Base-by-base conservation (phyloP, 768 basidiomycete species). In the Leccinum subtestaceum region DNA sequence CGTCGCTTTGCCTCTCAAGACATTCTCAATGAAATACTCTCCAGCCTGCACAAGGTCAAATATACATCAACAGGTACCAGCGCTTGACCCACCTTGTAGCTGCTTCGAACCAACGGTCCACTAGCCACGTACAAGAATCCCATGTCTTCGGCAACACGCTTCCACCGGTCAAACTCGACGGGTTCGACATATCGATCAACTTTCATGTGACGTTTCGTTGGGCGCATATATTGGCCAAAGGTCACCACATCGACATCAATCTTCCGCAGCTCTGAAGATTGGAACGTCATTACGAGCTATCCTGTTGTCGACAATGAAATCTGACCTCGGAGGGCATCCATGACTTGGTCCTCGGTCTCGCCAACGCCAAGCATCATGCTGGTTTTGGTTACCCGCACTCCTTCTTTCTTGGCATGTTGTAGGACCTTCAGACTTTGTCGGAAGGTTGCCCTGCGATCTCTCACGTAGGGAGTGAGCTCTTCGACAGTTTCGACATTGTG, bases 201-300 rank as follows among this genome's bases (percentile, higher is more conserved):
- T 74, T 98, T 99, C 97, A 99, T 98, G 75, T 99, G 97, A 29
- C 88, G 84, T 74, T 98, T 98, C 9, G 97, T 98, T 7, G 97
- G 97, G 52, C 97, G 89, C 97, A 99, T 98, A 74, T 99, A 99
- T 76, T 99, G 97, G 2, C 97, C 97, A 71, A 99, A 98, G 2
- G 97, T 99, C 29, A 99, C 94, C 6, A 99, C 96, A 68, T 98
- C 96, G 48, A 98, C 95, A 64, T 93, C 83, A 49, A 86, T 78
- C 63, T 87, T 87, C 47, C 96, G 88, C 7, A 98, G 81, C 63
- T 96, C 97, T 98, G 70, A 49, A 38, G 58, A 47, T 9, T n/a
- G 1, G 8, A 31, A 52, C 50, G 21, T 63, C 32, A 55, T 45
- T 31, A 47, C 4, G 34, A 47, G 15, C 25, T 5, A 46, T 52